Conservation (phyloP, 2,329 filamentous ascomycete genomes). For the Microdochium nivale region DNA sequence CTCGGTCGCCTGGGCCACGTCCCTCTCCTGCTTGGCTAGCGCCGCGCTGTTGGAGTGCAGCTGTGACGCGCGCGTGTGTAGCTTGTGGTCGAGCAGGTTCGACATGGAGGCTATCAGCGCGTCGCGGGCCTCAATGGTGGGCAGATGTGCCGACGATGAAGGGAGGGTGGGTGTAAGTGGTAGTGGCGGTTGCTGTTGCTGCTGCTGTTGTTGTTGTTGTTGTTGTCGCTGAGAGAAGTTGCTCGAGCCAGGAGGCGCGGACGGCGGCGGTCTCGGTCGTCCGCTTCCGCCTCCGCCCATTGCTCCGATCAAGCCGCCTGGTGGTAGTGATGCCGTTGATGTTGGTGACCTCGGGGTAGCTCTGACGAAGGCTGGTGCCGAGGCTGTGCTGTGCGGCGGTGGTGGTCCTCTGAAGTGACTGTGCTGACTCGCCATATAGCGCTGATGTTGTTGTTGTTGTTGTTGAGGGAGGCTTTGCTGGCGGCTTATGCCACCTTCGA, state of each 20-base stretch:
- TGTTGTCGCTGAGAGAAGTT: not conserved
- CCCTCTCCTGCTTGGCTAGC: conserved; percentile 59
- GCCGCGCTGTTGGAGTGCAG: conserved; percentile 61
- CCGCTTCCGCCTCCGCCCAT: not conserved
- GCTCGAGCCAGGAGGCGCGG: not conserved
- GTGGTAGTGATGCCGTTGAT: not conserved
- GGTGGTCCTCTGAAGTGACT: not conserved
- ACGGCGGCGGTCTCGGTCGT: not conserved
- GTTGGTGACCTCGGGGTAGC: not conserved
- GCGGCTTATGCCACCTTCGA: too few relatives aligned
- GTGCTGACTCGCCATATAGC: not conserved
- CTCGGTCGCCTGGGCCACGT: conserved; percentile 51
- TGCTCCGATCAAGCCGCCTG: not conserved
- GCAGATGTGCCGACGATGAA: conserved; percentile 31
- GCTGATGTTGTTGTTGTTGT: not conserved
- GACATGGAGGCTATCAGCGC: conserved; percentile 56
- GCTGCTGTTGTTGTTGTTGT: not conserved
- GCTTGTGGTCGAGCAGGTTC: conserved; percentile 60
- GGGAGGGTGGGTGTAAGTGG: conserved; percentile 25
- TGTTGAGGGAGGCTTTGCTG: not conserved
- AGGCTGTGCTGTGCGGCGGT: not conserved
- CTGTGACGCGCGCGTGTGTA: conserved; percentile 58
- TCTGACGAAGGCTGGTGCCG: not conserved
- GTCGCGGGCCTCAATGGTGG: conserved; percentile 47
- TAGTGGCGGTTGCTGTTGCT: not conserved